Evolutionary conservation across 768 basidiomycete genomes (phyloP).

Genomic region (Leccinum aurantiacum): DNA sequence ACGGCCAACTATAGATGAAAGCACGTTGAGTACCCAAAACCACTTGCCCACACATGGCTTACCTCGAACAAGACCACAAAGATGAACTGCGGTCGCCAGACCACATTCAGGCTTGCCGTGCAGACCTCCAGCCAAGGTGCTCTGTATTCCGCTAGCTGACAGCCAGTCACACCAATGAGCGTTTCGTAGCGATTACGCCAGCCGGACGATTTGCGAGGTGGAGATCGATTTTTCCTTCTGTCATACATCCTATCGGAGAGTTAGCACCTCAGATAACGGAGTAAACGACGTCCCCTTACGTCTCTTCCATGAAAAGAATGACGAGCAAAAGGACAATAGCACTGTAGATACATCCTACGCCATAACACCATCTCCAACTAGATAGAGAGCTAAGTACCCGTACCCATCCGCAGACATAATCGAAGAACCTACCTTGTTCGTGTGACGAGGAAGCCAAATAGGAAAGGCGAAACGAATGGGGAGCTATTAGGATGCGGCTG

Average conservation of each 20-base stretch:
- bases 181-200: conserved; percentile 45
- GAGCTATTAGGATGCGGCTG: conserved; percentile 29
- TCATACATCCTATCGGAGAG: conserved; percentile 43
- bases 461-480: conserved; percentile 31
- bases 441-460: conserved; percentile 31
- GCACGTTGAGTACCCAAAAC: background rate
- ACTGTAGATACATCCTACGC: conserved; percentile 51
- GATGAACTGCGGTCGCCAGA: conserved; percentile 52
- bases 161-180: conserved; percentile 50
- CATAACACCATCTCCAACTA: conserved; percentile 53
- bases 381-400: background rate
- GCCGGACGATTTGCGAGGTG: conserved; percentile 26
- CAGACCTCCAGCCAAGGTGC: conserved; percentile 38
- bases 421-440: conserved; percentile 23
- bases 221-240: conserved; percentile 39
- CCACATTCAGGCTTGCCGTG: conserved; percentile 36
- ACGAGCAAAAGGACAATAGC: conserved; percentile 46
- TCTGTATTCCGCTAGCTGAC: conserved; percentile 45
- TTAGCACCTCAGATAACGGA: background rate
- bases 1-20: conserved; percentile 33
- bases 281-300: conserved; percentile 32
- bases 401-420: background rate
- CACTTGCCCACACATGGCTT: background rate
- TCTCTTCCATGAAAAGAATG: conserved; percentile 48
- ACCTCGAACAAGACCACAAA: conserved; percentile 42